These are phyloP conservation scores for Nicotiana tomentosiformis DNA, from an alignment of 257 asterid species.

Conservation along the genomic window DNA sequence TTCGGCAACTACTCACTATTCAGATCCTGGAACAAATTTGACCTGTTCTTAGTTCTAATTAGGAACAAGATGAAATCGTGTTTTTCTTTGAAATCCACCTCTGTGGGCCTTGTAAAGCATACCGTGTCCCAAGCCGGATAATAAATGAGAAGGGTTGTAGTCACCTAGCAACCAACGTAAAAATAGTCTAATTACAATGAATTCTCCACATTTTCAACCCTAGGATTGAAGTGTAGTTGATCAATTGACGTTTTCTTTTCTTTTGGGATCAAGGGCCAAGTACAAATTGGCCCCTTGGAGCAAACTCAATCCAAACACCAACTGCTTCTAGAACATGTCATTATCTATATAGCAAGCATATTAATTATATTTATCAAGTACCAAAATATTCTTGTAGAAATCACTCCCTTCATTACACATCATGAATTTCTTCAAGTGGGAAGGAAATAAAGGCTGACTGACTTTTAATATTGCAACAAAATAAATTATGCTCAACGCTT, in stretches of 20 bases:
- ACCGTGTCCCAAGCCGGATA: background rate
- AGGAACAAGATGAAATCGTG: background rate
- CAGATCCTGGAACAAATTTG: background rate
- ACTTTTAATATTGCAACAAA: background rate
- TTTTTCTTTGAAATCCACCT: background rate
- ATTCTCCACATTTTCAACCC: background rate
- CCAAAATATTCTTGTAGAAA: too few species aligned
- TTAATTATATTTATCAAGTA: too few species aligned
- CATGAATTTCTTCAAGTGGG: background rate
- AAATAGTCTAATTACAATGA: background rate
- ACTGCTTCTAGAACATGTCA: background rate
- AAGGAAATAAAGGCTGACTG: background rate
- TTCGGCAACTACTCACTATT: background rate
- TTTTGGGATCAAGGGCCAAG: background rate
- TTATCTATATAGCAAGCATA: background rate
- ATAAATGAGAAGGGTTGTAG: background rate
- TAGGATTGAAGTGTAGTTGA: background rate
- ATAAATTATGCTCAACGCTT: background rate
- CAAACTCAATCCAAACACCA: background rate
- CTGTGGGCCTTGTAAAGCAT: background rate
- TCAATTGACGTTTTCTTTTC: background rate
- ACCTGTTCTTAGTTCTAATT: background rate
- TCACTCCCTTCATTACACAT: background rate
- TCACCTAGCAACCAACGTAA: background rate
- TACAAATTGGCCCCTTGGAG: background rate